Evolutionary conservation across 1,284 basidiomycete species (phyloP), one percentile per base, ranked within the genome.

Genomic region (Termitomyces sp.): DNA sequence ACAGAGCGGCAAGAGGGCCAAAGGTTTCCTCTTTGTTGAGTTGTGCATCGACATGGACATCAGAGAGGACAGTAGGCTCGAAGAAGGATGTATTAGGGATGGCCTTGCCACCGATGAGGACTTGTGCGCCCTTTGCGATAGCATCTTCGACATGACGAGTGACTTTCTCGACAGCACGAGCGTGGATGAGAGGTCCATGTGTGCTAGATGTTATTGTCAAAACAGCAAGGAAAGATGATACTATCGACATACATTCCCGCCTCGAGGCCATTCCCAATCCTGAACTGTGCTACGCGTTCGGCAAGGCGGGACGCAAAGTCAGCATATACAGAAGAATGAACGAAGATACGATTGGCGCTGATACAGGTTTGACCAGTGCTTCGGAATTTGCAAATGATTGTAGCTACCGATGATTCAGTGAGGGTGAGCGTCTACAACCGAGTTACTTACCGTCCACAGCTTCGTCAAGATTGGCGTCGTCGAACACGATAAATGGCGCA

Each of bases 401-500:
- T 91, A 46, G 77, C 93, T 89, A 44, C 16, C 19, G 31, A 28
- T 33, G 46, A 39, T 54, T 41, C 16, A 4, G 18, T 54, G 42
- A 18, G 21, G 16, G 43, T 4, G 2, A 13, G 30, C 40, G 42
- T n/a, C 24, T 3, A 1, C 13, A 26, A 16, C 37, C 3, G 44
- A 9, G n/a, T 28, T 33, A 59, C 66, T 28, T 55, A 85, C 87
- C 84, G 57, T 88, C 86, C n/a, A 99, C 91, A 24, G 97, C 97
- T 49, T 88, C 86, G 56, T 94, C 91, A 49, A 99, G 80, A 66
- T 99, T 88, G 0, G 95, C 95, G 64, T 99, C 97, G 56, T 94
- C 91, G 66, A 99, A 99, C 7, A 99, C 93, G 60, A 97, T 96
- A 71, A 96, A 96, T 0, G 94, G 89, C 0, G 92, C 83, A 58